Percentiles rank a stretch among this genome's conserved stretches.
Evolutionary conservation across 1,139 yeast genomes (phyloP).

Genomic region (Hemisphaericaspora xylofermentans): DNA sequence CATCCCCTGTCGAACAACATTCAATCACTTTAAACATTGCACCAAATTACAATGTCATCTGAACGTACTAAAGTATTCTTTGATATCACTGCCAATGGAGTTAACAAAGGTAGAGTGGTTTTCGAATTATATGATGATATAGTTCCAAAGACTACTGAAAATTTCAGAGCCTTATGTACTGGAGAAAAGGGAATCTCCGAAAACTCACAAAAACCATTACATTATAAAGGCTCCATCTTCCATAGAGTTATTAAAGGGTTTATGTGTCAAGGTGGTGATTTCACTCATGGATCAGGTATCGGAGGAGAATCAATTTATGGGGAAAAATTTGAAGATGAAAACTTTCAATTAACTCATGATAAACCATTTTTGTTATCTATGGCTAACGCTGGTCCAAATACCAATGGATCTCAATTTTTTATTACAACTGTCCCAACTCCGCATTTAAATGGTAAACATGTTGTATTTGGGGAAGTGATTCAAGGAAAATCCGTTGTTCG

Average conservation of each 20-base stretch:
- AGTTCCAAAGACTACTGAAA: slow-evolving; percentile 92
- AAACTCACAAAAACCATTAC: slow-evolving; percentile 59
- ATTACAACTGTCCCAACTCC: slow-evolving; percentile 84
- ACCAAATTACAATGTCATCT: slow-evolving; percentile 1
- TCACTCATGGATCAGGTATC: slow-evolving; percentile 83
- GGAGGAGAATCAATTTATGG: slow-evolving; percentile 97
- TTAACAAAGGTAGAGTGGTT: slow-evolving; percentile 67
- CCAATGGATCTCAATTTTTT: slow-evolving; percentile 95
- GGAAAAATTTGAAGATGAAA: slow-evolving; percentile 92
- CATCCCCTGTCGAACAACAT: too few relatives aligned
- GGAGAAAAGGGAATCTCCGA: slow-evolving; percentile 79
- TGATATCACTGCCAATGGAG: slow-evolving; percentile 69
- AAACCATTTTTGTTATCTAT: slow-evolving; percentile 85
- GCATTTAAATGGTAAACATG: slow-evolving; percentile 91
- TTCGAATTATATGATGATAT: slow-evolving; percentile 76
- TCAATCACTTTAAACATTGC: too few relatives aligned
- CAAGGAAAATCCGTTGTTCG: slow-evolving; percentile 82
- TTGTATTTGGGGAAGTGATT: slow-evolving; percentile 88
- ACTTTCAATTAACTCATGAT: slow-evolving; percentile 72
- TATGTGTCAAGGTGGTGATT: slow-evolving; percentile 98
- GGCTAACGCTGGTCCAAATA: slow-evolving; percentile 96
- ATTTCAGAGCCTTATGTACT: slow-evolving; percentile 86
- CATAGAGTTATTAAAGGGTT: slow-evolving; percentile 90
- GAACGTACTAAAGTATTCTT: slow-evolving; percentile 50
- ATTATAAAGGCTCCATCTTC: slow-evolving; percentile 77